A percentile compares a stretch with the other conserved stretches of the same genome.
Evolutionary conservation across 768 basidiomycete species (phyloP).

Genomic region (Rhizopogon rudus): DNA sequence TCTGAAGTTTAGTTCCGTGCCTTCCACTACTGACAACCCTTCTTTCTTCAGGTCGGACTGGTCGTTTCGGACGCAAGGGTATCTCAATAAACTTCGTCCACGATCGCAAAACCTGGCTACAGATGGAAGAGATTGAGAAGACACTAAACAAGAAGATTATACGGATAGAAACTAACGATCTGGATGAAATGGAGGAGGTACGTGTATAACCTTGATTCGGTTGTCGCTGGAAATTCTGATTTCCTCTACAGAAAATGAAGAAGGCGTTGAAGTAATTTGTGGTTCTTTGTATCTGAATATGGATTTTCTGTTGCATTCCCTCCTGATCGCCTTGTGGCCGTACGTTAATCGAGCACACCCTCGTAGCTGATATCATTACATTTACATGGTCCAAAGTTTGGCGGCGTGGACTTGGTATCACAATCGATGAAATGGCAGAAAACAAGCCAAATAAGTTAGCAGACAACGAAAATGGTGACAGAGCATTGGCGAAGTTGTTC

Average conservation of each 20-base stretch:
- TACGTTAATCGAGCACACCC: background rate
- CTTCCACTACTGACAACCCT: background rate
- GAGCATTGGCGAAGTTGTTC: too few species aligned
- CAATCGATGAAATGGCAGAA: background rate
- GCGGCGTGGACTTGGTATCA: background rate
- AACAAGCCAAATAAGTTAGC: too few species aligned
- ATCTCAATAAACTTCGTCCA: slow-evolving; percentile 98
- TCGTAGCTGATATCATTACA: background rate
- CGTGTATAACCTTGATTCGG: slow-evolving; percentile 16
- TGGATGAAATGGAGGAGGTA: slow-evolving; percentile 94
- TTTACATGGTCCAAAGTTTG: background rate
- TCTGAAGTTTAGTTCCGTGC: background rate
- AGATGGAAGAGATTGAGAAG: slow-evolving; percentile 88
- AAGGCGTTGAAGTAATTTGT: slow-evolving; percentile 58
- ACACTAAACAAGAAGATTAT: slow-evolving; percentile 73
- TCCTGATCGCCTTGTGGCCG: background rate
- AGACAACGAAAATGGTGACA: too few species aligned
- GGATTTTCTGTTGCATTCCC: background rate
- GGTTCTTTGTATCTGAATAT: background rate
- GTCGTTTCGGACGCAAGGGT: slow-evolving; percentile 95
- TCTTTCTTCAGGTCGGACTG: slow-evolving; percentile 79
- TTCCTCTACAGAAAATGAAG: slow-evolving; percentile 65
- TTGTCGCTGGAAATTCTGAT: background rate
- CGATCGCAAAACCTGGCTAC: slow-evolving; percentile 78
- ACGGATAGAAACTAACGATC: slow-evolving; percentile 82